These are phyloP conservation scores for Nicotiana tabacum DNA, from an alignment of 257 asterid species.

Conservation along the genomic window DNA sequence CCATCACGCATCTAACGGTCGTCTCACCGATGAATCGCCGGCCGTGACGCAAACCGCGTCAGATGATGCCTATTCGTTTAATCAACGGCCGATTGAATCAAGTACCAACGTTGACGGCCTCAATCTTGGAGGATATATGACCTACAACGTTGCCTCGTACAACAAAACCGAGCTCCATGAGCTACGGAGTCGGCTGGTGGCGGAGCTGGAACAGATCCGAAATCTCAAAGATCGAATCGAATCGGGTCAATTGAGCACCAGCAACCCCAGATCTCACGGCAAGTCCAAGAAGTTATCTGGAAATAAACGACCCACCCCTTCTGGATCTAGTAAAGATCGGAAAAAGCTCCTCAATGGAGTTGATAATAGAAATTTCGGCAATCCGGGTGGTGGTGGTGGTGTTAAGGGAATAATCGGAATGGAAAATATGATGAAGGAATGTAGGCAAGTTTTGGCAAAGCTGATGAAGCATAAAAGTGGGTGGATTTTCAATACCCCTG, in stretches of 20 bases:
- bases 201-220: constrained; percentile 80
- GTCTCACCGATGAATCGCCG: constrained; percentile 40
- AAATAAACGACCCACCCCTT: constrained; percentile 38
- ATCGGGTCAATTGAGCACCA: constrained; percentile 47
- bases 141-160: constrained; percentile 47
- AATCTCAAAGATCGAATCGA: constrained; percentile 64
- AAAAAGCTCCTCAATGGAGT: constrained; percentile 28
- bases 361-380: constrained; percentile 25
- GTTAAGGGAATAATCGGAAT: constrained; percentile 22
- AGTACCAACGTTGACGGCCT: constrained; percentile 41
- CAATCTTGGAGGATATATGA: constrained; percentile 53
- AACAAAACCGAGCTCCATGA: constrained; percentile 50
- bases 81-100: constrained; percentile 44
- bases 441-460: constrained; percentile 57
- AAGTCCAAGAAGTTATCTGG: constrained; percentile 49
- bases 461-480: constrained; percentile 59
- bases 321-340: constrained; percentile 39
- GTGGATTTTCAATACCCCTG: constrained; percentile 62
- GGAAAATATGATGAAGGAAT: constrained; percentile 62
- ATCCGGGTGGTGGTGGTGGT: neutral
- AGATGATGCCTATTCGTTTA: constrained; percentile 89
- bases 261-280: constrained; percentile 45
- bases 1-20: constrained; percentile 44
- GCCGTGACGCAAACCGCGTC: constrained; percentile 77
- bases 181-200: constrained; percentile 50